Evolutionary conservation across 176 grass and related monocot species (phyloP).

Genomic region (Echinochloa phyllopogon): DNA sequence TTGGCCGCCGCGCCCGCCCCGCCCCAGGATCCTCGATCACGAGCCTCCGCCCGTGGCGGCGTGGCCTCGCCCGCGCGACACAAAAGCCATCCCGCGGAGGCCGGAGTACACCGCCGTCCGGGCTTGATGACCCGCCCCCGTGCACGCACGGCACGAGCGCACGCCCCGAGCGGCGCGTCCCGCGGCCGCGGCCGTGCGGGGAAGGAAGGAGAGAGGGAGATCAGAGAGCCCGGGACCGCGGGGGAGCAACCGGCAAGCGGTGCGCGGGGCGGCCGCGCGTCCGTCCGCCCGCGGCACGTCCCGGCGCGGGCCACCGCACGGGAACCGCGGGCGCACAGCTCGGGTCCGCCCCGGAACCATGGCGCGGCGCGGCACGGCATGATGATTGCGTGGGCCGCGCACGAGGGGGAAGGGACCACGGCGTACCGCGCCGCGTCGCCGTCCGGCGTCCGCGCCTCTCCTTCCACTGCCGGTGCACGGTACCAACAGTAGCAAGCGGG

Average conservation of each 20-base stretch:
- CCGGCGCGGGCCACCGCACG: too few relatives aligned
- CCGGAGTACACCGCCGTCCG: constrained; percentile 1
- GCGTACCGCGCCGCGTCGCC: not conserved
- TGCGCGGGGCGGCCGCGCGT: constrained; percentile 6
- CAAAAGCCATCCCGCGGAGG: not conserved
- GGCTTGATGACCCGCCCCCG: not conserved
- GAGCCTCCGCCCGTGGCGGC: not conserved
- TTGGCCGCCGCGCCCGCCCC: not conserved
- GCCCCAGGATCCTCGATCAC: not conserved
- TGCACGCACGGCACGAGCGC: not conserved
- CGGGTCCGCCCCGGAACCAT: too few relatives aligned
- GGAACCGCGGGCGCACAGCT: too few relatives aligned
- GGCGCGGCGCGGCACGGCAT: not conserved
- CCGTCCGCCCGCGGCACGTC: not conserved
- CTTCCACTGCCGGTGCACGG: not conserved
- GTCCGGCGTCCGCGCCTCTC: not conserved
- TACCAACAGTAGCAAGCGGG: not conserved
- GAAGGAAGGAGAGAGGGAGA: not conserved
- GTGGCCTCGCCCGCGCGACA: not conserved
- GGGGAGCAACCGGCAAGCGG: not conserved
- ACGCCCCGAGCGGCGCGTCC: not conserved
- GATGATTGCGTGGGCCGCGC: not conserved
- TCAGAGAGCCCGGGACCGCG: not conserved
- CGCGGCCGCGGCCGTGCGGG: not conserved
- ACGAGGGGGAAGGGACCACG: not conserved